Base-by-base conservation (phyloP, 2,329 filamentous ascomycete genomes). In the Aspergillus melleus region DNA sequence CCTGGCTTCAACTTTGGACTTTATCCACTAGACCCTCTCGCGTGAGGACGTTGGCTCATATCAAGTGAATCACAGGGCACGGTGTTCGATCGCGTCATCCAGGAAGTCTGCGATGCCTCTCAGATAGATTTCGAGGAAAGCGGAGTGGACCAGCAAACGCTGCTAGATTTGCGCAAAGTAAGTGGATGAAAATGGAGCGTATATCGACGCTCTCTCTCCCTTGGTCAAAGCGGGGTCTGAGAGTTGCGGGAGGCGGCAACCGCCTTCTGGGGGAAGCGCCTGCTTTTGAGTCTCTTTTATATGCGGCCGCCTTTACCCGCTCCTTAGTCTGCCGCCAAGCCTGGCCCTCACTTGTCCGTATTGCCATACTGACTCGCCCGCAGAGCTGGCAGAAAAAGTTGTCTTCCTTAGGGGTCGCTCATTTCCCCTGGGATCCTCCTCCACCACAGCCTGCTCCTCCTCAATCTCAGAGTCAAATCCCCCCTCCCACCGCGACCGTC, bases 111-210 rank as follows among this genome's bases (percentile, higher is more conserved):
- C 77, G 90, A 94, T 70, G 88, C 89, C 67, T 97, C 94, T 72
- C 86, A 91, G 72, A 90, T 94, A 72, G 95, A 98, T 79, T 98
- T 99, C 75, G 95, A 99, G 77, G 95, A 99, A 80, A 92, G 90
- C 69, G 95, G 95, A 70, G 90, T 98, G 66, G 92, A 96, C 70
- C 90, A 94, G 76, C 83, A 86, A 68, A 94, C 94, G 54, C 81
- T 99, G 71, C 87, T 94, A 67, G 91, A 96, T 76, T 82, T 99
- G 83, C 89, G 88, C 78, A 85, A 89, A 87, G 94, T 98, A 83
- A 85, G 90, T 81, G 59, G 55, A 47, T 14, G n/a, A 26, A 50
- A 26, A 51, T 29, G 26, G 26, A 29, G 26, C 26, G 26, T 29
- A 29, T 29, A 29, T 29, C 26, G 26, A 29, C 26, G 26, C 16